Percentiles rank a stretch among this genome's conserved stretches.
These are phyloP conservation scores for Aspergillus sclerotiicarbonarius DNA, from an alignment of 495 filamentous ascomycete species.

Conservation along the genomic window DNA sequence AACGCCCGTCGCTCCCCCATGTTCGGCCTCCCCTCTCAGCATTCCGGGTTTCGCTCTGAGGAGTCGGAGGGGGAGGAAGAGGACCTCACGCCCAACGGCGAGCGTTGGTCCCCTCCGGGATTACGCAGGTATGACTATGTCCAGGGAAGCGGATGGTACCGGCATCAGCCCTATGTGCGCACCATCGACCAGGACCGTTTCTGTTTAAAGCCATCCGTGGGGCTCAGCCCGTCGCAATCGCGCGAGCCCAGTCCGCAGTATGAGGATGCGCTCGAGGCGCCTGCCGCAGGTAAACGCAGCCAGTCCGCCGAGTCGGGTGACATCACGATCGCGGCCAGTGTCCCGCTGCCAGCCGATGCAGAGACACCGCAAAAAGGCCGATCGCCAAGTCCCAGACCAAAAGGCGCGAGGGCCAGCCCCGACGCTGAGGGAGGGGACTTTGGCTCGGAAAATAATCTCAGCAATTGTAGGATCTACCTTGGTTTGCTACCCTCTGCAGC, in stretches of 20 bases:
- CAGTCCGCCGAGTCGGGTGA: conserved; percentile 45
- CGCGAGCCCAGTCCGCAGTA: conserved; percentile 55
- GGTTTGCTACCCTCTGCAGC: conserved; percentile 29
- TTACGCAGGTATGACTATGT: conserved; percentile 49
- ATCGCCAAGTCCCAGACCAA: conserved; percentile 49
- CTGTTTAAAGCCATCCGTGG: conserved; percentile 42
- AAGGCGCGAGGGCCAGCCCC: conserved; percentile 22
- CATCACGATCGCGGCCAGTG: conserved; percentile 54
- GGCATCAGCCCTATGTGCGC: conserved; percentile 50
- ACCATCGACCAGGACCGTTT: conserved; percentile 32
- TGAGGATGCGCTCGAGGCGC: conserved; percentile 51
- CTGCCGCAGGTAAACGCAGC: conserved; percentile 22
- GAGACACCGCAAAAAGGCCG: conserved; percentile 52
- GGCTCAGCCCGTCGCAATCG: conserved; percentile 49
- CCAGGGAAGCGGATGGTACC: conserved; percentile 59
- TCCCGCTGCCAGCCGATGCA: conserved; percentile 52
- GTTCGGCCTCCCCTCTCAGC: conserved; percentile 65
- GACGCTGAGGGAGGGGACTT: conserved; percentile 34
- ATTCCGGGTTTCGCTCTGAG: conserved; percentile 73
- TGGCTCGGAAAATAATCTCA: conserved; percentile 42
- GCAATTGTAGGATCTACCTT: conserved; percentile 53
- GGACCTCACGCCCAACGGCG: conserved; percentile 32
- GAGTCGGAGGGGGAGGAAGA: conserved; percentile 50
- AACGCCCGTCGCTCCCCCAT: conserved; percentile 51
- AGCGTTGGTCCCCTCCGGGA: conserved; percentile 61